These are phyloP conservation scores for Waltergamsia citrina DNA, from an alignment of 2,329 filamentous ascomycete species.

Conservation along the genomic window DNA sequence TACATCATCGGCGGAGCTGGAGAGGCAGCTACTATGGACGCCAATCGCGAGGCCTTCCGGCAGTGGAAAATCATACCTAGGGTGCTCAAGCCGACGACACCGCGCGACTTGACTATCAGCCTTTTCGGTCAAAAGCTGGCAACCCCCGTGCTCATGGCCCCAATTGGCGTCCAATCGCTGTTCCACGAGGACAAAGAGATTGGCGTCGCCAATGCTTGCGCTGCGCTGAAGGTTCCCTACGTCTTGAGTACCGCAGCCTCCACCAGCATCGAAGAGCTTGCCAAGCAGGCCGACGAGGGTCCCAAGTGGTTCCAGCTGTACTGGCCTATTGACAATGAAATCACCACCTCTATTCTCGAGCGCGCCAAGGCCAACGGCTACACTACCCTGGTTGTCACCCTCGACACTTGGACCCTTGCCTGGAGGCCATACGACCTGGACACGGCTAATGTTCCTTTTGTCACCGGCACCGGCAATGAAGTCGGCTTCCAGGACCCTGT, in stretches of 20 bases:
- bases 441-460: conserved; percentile 49
- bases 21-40: conserved; percentile 19
- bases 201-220: conserved; percentile 53
- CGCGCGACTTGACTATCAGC: conserved; percentile 32
- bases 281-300: conserved; percentile 44
- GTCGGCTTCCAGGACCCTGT: conserved; percentile 60
- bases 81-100: conserved; percentile 29
- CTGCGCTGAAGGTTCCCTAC: conserved; percentile 52
- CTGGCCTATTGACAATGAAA: conserved; percentile 57
- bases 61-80: conserved; percentile 37
- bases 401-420: conserved; percentile 60
- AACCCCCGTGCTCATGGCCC: conserved; percentile 29
- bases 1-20: conserved; percentile 56
- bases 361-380: conserved; percentile 55
- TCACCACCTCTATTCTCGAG: conserved; percentile 53
- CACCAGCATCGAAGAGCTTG: conserved; percentile 57
- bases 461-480: conserved; percentile 46
- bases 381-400: conserved; percentile 58
- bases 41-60: conserved; percentile 43
- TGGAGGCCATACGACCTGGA: conserved; percentile 65
- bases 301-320: conserved; percentile 68
- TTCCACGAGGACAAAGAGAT: conserved; percentile 58
- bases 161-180: conserved; percentile 59
- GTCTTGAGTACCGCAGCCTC: conserved; percentile 57
- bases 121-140: conserved; percentile 31